Evolutionary conservation across 768 basidiomycete species (phyloP).

Genomic region (Rhizopogon sp.): DNA sequence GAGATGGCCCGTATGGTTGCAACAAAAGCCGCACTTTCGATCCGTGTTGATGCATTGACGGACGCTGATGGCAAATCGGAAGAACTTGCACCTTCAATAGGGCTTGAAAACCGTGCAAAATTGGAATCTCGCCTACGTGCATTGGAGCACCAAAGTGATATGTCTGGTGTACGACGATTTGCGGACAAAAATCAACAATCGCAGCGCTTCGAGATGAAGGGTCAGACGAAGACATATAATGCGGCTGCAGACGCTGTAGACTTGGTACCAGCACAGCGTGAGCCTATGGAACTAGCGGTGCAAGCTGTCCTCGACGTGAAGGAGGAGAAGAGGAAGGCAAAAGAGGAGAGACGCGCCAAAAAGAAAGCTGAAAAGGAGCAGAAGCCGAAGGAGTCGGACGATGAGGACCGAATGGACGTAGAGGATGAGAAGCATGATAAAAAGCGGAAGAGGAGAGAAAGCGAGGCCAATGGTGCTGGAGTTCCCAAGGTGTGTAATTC

Average conservation of each 20-base stretch:
- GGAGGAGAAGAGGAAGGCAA: conserved; percentile 78
- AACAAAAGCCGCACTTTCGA: conserved; percentile 94
- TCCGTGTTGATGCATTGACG: conserved; percentile 95
- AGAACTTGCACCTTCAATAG: conserved; percentile 75
- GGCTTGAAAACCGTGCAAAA: conserved; percentile 90
- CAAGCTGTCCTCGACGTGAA: conserved; percentile 77
- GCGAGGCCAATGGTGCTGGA: conserved; percentile 43
- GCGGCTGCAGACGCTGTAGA: conserved; percentile 77
- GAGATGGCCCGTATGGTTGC: conserved; percentile 99
- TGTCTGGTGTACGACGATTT: conserved; percentile 64
- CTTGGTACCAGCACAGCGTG: conserved; percentile 81
- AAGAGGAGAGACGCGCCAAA: conserved; percentile 75
- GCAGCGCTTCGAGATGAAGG: conserved; percentile 74
- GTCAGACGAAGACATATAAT: conserved; percentile 82
- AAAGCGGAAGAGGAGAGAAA: conserved; percentile 49
- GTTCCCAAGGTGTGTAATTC: conserved; percentile 34
- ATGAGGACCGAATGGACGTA: conserved; percentile 39
- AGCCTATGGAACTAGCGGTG: conserved; percentile 71
- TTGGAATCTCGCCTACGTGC: conserved; percentile 90
- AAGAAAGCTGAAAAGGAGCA: conserved; percentile 51
- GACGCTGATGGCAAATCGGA: conserved; percentile 90
- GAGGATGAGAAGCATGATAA: conserved; percentile 34
- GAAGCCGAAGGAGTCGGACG: conserved; percentile 34
- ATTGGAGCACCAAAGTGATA: conserved; percentile 79
- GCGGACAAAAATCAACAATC: conserved; percentile 63